These are phyloP conservation scores for Grosmannia serpens DNA, from an alignment of 2,329 filamentous ascomycete species.

Conservation along the genomic window DNA sequence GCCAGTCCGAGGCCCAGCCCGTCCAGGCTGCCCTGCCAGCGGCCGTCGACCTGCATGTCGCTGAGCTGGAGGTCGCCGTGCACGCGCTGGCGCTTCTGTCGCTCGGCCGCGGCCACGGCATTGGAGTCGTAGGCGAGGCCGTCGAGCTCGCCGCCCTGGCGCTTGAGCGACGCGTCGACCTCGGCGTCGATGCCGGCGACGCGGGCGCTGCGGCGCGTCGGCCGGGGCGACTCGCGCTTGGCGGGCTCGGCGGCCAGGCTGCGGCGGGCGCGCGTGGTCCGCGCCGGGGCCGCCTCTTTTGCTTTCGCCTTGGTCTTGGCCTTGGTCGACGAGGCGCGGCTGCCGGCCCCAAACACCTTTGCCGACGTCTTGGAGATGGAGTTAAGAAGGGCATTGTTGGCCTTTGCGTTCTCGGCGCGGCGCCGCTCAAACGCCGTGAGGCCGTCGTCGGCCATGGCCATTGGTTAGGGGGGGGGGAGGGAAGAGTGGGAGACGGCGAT, in stretches of 20 bases:
- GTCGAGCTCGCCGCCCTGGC: background rate
- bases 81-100: slow-evolving; percentile 46
- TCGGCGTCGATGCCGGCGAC: slow-evolving; percentile 42
- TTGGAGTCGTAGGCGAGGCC: background rate
- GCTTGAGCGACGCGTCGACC: slow-evolving; percentile 14
- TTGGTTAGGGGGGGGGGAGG: too few relatives aligned
- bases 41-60: slow-evolving; percentile 70
- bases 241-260: slow-evolving; percentile 16
- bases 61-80: slow-evolving; percentile 55
- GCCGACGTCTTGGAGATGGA: slow-evolving; percentile 58
- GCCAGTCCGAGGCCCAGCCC: slow-evolving; percentile 43
- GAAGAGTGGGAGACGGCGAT: background rate
- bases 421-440: slow-evolving; percentile 81
- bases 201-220: slow-evolving; percentile 47
- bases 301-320: slow-evolving; percentile 19
- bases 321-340: slow-evolving; percentile 15
- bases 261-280: slow-evolving; percentile 6
- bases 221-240: slow-evolving; percentile 28
- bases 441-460: slow-evolving; percentile 19
- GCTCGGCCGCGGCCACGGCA: slow-evolving; percentile 19
- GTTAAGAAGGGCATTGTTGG: slow-evolving; percentile 70
- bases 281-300: slow-evolving; percentile 18
- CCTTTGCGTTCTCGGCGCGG: slow-evolving; percentile 74
- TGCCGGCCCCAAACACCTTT: slow-evolving; percentile 25
- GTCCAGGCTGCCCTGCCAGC: slow-evolving; percentile 57